Evolutionary conservation across 345 rosid genomes (phyloP).

Genomic region (Isatis tinctoria): DNA sequence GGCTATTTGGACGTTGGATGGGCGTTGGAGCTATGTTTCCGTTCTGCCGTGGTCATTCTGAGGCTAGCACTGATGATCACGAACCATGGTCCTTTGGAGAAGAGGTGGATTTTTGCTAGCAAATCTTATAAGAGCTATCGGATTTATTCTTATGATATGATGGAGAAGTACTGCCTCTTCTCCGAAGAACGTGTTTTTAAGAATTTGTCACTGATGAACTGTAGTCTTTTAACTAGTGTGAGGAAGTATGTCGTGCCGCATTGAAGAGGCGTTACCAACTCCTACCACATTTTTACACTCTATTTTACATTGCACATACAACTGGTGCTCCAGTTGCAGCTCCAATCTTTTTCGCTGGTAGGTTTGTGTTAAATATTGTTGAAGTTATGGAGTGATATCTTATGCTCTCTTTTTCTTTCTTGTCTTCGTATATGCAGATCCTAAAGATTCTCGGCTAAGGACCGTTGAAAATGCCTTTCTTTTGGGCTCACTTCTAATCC

Average conservation of each 20-base stretch:
- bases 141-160: no score
- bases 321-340: constrained; percentile 72
- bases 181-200: neutral
- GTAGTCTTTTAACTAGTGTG: constrained; percentile 54
- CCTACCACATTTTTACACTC: constrained; percentile 78
- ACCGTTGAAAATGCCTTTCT: constrained; percentile 72
- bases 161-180: no score
- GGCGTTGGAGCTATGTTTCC: constrained; percentile 93
- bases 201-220: neutral
- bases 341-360: constrained; percentile 85
- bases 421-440: constrained; percentile 45
- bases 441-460: constrained; percentile 67
- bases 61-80: constrained; percentile 60
- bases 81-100: constrained; percentile 98
- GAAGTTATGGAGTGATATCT: constrained; percentile 1
- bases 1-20: constrained; percentile 93
- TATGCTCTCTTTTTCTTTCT: neutral
- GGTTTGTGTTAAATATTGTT: constrained; percentile 14
- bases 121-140: neutral
- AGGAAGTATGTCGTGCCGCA: constrained; percentile 91
- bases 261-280: constrained; percentile 85
- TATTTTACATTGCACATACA: constrained; percentile 76
- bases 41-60: constrained; percentile 88
- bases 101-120: constrained; percentile 46
- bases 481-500: constrained; percentile 71